Conservation (phyloP, 1,284 basidiomycete species). For the Thelephora terrestris region DNA sequence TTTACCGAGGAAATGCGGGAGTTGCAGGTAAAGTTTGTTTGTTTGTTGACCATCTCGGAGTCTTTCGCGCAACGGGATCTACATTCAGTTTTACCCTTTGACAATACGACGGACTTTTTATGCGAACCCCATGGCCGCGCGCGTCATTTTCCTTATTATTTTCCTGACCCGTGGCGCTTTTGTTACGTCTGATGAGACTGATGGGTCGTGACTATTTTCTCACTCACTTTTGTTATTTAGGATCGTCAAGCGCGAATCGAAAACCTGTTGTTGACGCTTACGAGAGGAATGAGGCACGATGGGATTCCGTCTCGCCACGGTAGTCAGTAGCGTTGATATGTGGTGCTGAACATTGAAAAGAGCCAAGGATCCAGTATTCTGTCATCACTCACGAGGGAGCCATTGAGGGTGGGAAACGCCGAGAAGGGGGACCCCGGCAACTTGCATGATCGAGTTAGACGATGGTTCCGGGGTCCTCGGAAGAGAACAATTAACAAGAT, state of each 20-base stretch:
- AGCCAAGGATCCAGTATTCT: too few relatives aligned
- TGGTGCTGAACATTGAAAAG: too few relatives aligned
- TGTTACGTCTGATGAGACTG: background rate
- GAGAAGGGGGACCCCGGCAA: too few relatives aligned
- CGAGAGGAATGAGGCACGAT: slow-evolving; percentile 35
- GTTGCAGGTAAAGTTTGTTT: slow-evolving; percentile 43
- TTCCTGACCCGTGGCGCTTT: background rate
- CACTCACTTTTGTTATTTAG: slow-evolving; percentile 24
- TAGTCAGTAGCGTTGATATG: slow-evolving; percentile 13
- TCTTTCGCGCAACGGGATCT: background rate
- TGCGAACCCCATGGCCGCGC: too few relatives aligned
- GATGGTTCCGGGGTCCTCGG: too few relatives aligned
- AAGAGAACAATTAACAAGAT: too few relatives aligned
- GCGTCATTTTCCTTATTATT: background rate
- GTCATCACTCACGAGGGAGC: too few relatives aligned
- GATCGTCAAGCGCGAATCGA: slow-evolving; percentile 75
- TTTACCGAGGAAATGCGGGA: slow-evolving; percentile 74
- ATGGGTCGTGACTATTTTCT: too few relatives aligned
- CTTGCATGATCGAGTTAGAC: too few relatives aligned
- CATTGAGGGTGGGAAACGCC: too few relatives aligned
- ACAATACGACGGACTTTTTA: background rate
- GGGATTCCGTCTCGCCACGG: slow-evolving; percentile 23
- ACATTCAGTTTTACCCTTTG: background rate
- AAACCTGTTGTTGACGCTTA: slow-evolving; percentile 43
- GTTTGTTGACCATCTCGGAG: background rate